Evolutionary conservation across 1,284 basidiomycete genomes (phyloP).

Genomic region (Cutaneotrichosporon cavernicola): DNA sequence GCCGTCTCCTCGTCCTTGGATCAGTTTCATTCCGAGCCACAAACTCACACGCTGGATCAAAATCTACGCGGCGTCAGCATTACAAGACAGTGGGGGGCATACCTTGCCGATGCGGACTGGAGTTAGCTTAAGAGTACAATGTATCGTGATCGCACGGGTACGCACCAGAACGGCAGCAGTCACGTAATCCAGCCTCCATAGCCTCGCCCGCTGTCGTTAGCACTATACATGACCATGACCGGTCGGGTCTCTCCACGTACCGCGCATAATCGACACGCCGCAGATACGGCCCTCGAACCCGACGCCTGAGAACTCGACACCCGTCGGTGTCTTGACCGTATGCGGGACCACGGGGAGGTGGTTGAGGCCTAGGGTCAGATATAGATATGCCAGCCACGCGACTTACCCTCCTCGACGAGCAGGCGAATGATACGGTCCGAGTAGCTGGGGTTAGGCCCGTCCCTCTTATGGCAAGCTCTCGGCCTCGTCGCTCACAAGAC

Average conservation of each 20-base stretch:
- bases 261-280: constrained; percentile 83
- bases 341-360: constrained; percentile 88
- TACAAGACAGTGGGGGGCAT: constrained; percentile 15
- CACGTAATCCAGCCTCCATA: constrained; percentile 90
- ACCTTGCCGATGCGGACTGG: constrained; percentile 54
- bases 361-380: constrained; percentile 69
- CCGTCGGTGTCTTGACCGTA: constrained; percentile 63
- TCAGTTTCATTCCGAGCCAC: background rate
- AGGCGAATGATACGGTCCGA: constrained; percentile 66
- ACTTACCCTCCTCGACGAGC: constrained; percentile 61
- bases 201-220: constrained; percentile 58
- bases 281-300: constrained; percentile 93
- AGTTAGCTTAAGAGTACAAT: constrained; percentile 11
- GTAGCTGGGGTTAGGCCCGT: constrained; percentile 23
- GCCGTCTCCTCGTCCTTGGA: constrained; percentile 85
- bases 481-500: constrained; percentile 66
- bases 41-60: constrained; percentile 12
- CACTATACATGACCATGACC: background rate
- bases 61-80: constrained; percentile 80
- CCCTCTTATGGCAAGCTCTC: background rate
- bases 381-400: background rate
- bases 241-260: constrained; percentile 29
- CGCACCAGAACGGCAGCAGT: constrained; percentile 68
- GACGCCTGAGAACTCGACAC: constrained; percentile 78
- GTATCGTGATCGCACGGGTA: constrained; percentile 22